Base-by-base conservation (phyloP, 345 rosid genomes). In the Nephelium lappaceum region DNA sequence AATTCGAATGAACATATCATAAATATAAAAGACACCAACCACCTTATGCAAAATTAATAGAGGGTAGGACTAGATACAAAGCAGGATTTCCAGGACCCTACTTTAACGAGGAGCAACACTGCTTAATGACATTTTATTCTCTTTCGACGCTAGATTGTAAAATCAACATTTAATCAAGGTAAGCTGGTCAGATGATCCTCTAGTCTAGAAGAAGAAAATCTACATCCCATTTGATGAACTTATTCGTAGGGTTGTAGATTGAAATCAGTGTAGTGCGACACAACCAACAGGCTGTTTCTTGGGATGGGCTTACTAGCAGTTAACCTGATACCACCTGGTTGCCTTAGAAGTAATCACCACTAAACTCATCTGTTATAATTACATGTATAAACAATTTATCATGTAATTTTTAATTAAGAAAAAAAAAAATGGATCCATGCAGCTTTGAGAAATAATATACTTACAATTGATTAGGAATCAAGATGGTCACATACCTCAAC, bases 401-500 rank as follows among this genome's bases (percentile, higher is more conserved):
- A 60, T 21, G 23, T 53, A 8, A 21, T 23, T 4, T 61, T 23
- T 21, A 23, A 14, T 7, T 36, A 7, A 1, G 25, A 42, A 53
- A n/a, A n/a, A n/a, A n/a, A n/a, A n/a, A n/a, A n/a, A n/a, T 61
- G 8, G 39, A 36, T 7, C 16, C 8, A 61, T 47, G 12, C 27
- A 72, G 11, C 39, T 19, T n/a, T 36, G 25, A 63, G 0, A 65
- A 61, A 60, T n/a, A 15, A 49, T 64, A 16, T 19, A 64, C 10
- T 18, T 19, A 5, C 4, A 19, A 75, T 43, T 18, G 15, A 31
- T 7, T 65, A 63, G 19, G 63, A 78, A 51, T 18, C 55, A 60
- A n/a, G 73, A 72, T 25, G 47, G 31, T 15, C 79, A 23, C 70
- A 51, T 80, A 90, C 98, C 94, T 94, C 97, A 75, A 83, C 83